These are phyloP conservation scores for Vigna hirtella DNA, from an alignment of 306 rosid species.

Conservation along the genomic window DNA sequence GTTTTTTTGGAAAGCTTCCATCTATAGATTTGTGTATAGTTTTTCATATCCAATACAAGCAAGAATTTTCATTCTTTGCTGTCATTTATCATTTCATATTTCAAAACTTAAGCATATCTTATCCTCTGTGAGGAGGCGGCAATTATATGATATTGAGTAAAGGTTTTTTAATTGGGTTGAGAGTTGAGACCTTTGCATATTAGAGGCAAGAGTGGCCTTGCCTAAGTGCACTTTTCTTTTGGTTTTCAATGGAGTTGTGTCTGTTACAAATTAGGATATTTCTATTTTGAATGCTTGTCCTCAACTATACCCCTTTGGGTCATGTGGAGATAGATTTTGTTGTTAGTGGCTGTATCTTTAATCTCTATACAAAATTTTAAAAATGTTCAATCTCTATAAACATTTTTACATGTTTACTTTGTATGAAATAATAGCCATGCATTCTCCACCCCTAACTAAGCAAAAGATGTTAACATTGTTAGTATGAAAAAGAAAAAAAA, in stretches of 20 bases:
- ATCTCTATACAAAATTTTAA: no score
- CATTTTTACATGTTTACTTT: no score
- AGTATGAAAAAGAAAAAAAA: not conserved
- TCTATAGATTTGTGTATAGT: conserved; percentile 66
- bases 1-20: conserved; percentile 34
- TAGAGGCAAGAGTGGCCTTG: conserved; percentile 30
- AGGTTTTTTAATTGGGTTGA: conserved; percentile 9
- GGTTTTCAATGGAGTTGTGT: not conserved
- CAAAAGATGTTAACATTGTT: not conserved
- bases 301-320: conserved; percentile 16
- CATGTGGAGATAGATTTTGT: conserved; percentile 1
- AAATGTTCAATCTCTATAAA: no score
- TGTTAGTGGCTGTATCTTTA: not conserved
- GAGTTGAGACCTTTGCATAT: conserved; percentile 28
- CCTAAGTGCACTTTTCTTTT: conserved; percentile 2
- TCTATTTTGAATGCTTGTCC: conserved; percentile 19
- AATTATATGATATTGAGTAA: conserved; percentile 31
- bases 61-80: conserved; percentile 63
- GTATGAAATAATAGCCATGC: not conserved
- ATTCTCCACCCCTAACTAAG: no score
- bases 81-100: conserved; percentile 51
- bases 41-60: conserved; percentile 52
- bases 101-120: conserved; percentile 36
- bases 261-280: not conserved
- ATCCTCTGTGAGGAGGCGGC: not conserved